These are phyloP conservation scores for Crucihimalaya himalaica DNA, from an alignment of 345 rosid genomes.

Conservation along the genomic window DNA sequence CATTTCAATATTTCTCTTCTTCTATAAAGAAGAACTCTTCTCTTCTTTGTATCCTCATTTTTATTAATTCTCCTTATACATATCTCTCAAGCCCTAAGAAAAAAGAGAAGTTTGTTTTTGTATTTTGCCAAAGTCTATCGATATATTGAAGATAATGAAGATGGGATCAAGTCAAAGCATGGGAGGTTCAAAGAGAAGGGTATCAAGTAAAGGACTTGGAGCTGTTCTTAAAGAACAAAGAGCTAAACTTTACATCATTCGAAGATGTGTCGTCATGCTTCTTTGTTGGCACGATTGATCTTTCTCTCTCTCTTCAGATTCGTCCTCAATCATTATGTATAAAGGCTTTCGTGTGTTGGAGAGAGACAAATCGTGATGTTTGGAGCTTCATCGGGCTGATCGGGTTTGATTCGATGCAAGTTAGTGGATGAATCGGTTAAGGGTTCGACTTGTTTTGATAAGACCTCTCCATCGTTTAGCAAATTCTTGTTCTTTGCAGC, in stretches of 20 bases:
- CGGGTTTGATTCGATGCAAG: constrained; percentile 11
- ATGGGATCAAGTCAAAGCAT: constrained; percentile 50
- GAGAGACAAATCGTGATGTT: constrained; percentile 12
- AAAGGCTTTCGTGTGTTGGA: constrained; percentile 20
- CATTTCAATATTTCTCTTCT: constrained; percentile 17
- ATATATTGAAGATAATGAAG: constrained; percentile 50
- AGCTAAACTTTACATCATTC: constrained; percentile 84
- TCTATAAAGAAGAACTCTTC: constrained; percentile 31
- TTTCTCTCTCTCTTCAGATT: not conserved
- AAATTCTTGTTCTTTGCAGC: constrained; percentile 26
- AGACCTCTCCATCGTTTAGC: constrained; percentile 17
- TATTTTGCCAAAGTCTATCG: not conserved
- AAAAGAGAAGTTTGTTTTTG: not conserved
- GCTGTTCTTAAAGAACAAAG: constrained; percentile 79
- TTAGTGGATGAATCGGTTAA: constrained; percentile 12
- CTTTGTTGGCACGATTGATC: constrained; percentile 77
- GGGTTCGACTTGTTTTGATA: constrained; percentile 6
- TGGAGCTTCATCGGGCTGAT: constrained; percentile 23
- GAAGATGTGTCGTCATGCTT: constrained; percentile 91
- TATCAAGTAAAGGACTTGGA: constrained; percentile 73
- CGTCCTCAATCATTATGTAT: constrained; percentile 21
- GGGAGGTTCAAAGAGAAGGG: constrained; percentile 75
- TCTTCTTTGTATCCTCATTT: constrained; percentile 26
- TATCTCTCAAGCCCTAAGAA: constrained; percentile 27
- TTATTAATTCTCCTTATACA: constrained; percentile 16